Conservation (phyloP, 176 grass and related monocot genomes). For the Melocanna baccifera region DNA sequence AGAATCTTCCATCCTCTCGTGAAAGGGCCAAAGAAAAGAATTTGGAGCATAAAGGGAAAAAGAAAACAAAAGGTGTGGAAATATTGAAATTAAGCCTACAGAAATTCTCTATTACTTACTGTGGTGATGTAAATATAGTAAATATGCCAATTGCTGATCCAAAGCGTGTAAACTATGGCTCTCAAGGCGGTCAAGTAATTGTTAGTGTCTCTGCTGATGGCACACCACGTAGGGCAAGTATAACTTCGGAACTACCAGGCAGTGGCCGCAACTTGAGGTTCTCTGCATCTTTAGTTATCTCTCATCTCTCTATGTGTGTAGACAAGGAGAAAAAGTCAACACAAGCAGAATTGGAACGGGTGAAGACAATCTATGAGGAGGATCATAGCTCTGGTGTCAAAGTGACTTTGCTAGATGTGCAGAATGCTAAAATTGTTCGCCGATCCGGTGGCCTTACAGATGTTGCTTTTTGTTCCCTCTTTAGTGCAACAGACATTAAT, state of each 20-base stretch:
- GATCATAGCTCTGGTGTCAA: constrained; percentile 52
- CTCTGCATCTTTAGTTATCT: constrained; percentile 71
- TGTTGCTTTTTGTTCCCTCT: constrained; percentile 71
- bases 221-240: constrained; percentile 69
- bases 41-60: constrained; percentile 49
- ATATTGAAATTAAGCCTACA: constrained; percentile 88
- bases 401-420: constrained; percentile 91
- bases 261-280: constrained; percentile 59
- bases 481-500: constrained; percentile 86
- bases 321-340: constrained; percentile 87
- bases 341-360: constrained; percentile 72
- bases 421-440: constrained; percentile 92
- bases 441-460: constrained; percentile 62
- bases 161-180: constrained; percentile 97
- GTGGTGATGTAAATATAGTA: constrained; percentile 67
- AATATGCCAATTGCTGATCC: constrained; percentile 86
- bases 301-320: constrained; percentile 68
- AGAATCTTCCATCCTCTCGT: constrained; percentile 47
- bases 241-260: constrained; percentile 58
- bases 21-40: constrained; percentile 55
- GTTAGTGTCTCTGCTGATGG: constrained; percentile 91
- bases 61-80: constrained; percentile 63
- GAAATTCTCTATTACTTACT: constrained; percentile 80
- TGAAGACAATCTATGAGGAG: constrained; percentile 81
- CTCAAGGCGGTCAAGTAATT: constrained; percentile 83